These are phyloP conservation scores for Microbotryum intermedium DNA, from an alignment of 1,284 basidiomycete genomes.

Conservation along the genomic window DNA sequence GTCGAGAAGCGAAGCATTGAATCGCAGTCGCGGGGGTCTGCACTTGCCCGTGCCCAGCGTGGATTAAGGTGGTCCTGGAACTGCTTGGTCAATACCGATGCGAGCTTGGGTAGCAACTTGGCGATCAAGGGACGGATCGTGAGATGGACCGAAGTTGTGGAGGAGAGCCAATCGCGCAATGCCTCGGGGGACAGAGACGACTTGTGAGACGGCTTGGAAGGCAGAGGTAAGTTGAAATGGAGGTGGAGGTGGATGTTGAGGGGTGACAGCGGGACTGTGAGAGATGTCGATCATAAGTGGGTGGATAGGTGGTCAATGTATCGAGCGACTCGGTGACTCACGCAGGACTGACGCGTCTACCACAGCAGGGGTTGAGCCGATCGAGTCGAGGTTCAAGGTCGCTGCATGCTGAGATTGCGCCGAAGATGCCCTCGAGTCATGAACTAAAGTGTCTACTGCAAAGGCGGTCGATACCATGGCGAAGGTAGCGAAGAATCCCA, in stretches of 20 bases:
- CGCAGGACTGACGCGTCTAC: background rate
- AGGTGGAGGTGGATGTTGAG: background rate
- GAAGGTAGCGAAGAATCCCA: background rate
- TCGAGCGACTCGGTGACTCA: background rate
- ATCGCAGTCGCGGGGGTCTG: no score
- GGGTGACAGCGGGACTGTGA: background rate
- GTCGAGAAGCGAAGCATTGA: no score
- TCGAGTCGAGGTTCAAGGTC: background rate
- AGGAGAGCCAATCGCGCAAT: no score
- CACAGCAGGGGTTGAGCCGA: no score
- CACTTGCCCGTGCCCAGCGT: background rate
- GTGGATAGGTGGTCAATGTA: background rate
- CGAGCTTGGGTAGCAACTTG: background rate
- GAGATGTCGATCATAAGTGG: background rate
- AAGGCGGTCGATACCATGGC: background rate
- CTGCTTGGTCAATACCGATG: background rate
- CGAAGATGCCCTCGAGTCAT: rapidly evolving
- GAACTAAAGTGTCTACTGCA: background rate
- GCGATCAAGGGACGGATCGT: background rate
- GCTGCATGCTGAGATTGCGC: background rate
- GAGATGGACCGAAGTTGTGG: slow-evolving; percentile 8
- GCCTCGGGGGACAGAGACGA: background rate
- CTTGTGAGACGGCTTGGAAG: background rate
- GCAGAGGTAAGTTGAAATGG: background rate
- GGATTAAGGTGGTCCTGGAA: slow-evolving; percentile 19